phyloP scores from a whole-genome alignment of 768 basidiomycete species.

The Agrocybe chaxingu region DNA sequence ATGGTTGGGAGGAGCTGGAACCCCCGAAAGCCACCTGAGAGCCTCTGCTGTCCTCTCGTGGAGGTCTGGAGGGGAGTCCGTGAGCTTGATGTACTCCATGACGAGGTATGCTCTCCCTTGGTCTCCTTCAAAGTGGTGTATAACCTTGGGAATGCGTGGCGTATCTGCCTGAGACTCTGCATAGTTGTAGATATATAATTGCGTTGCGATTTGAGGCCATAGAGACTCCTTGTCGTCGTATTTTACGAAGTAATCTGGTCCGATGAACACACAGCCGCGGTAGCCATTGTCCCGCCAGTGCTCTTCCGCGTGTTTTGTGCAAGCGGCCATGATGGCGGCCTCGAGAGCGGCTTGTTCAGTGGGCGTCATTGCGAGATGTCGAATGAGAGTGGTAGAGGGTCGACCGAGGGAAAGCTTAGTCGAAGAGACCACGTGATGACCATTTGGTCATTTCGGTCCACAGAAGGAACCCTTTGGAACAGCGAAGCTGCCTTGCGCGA shows the following conservation, averaged over 20 bases:
- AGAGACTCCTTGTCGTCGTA: conserved; percentile 16
- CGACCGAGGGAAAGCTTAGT: too few species aligned
- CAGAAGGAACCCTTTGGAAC: too few species aligned
- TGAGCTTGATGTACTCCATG: conserved; percentile 23
- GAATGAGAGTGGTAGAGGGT: too few species aligned
- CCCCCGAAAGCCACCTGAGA: conserved; percentile 20
- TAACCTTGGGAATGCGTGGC: conserved; percentile 22
- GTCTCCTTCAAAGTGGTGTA: conserved; percentile 16
- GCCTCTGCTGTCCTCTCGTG: conserved; percentile 17
- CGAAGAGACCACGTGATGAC: too few species aligned
- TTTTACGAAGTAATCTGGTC: conserved; percentile 20
- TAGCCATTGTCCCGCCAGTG: too few species aligned
- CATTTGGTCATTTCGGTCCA: too few species aligned
- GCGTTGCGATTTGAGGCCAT: conserved; percentile 16
- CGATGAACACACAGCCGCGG: too few species aligned
- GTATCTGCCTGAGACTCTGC: conserved; percentile 8
- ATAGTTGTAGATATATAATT: conserved; percentile 19
- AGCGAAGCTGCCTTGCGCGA: too few species aligned
- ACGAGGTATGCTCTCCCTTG: conserved; percentile 18
- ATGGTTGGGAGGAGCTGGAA: conserved; percentile 18
- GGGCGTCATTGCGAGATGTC: too few species aligned
- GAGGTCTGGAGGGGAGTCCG: conserved; percentile 13
- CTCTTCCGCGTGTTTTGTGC: too few species aligned
- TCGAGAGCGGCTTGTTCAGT: too few species aligned
- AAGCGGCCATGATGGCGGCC: too few species aligned